These are phyloP conservation scores for Metrosideros polymorpha DNA, from an alignment of 441 rosid species.

Conservation along the genomic window DNA sequence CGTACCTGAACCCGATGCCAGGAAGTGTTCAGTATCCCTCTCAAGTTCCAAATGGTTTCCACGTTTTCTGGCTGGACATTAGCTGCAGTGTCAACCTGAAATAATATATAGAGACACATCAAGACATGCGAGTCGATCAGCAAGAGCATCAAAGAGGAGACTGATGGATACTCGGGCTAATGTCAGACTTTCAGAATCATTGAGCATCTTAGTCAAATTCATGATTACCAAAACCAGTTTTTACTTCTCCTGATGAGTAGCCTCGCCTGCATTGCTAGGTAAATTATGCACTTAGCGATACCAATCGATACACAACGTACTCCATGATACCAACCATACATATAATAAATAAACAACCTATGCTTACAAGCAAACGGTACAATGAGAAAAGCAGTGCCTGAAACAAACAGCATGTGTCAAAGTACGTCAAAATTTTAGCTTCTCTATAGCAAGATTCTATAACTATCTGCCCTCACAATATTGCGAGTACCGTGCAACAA, in stretches of 20 bases:
- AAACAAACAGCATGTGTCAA: background rate
- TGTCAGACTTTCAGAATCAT: background rate
- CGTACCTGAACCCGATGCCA: constrained; percentile 86
- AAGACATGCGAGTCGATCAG: background rate
- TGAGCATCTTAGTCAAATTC: background rate
- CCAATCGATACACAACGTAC: background rate
- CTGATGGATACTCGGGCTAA: background rate
- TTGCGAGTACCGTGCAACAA: background rate
- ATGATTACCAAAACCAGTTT: background rate
- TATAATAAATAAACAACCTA: background rate
- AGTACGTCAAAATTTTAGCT: background rate
- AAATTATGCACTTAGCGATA: background rate
- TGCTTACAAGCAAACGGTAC: background rate
- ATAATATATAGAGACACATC: background rate
- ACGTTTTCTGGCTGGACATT: constrained; percentile 91
- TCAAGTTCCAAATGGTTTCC: constrained; percentile 85
- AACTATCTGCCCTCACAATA: background rate
- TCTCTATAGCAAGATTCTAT: background rate
- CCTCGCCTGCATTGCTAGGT: background rate
- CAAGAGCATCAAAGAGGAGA: background rate
- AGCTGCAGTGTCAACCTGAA: constrained; percentile 88
- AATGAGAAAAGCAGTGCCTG: background rate
- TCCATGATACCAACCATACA: background rate
- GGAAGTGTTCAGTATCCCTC: constrained; percentile 90
- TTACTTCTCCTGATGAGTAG: background rate